Percentiles rank a stretch among this genome's conserved stretches.
Evolutionary conservation across 306 rosid species (phyloP).

Genomic region (Hippophae gyantsensis): DNA sequence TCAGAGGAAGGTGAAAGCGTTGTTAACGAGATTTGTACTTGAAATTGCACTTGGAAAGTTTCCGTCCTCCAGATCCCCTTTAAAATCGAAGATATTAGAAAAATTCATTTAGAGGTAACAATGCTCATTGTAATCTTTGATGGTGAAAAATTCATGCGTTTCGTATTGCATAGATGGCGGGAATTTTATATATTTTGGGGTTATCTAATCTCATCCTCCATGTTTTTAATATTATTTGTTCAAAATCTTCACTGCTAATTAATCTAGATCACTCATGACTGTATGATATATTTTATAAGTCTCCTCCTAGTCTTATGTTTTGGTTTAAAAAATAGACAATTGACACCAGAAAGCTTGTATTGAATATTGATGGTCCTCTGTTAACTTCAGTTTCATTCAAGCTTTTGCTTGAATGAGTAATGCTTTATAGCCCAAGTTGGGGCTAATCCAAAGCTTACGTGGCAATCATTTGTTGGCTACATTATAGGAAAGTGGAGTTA

Average conservation of each 20-base stretch:
- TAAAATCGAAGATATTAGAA: conserved; percentile 50
- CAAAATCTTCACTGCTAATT: conserved; percentile 33
- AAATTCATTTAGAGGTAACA: conserved; percentile 53
- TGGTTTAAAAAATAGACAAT: too few relatives aligned
- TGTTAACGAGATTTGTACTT: conserved; percentile 34
- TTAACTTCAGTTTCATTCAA: too few relatives aligned
- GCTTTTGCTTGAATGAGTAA: too few relatives aligned
- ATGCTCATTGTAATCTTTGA: conserved; percentile 50
- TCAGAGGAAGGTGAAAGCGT: conserved; percentile 48
- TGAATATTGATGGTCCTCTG: too few relatives aligned
- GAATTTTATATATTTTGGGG: conserved; percentile 25
- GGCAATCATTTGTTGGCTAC: too few relatives aligned
- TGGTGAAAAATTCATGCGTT: conserved; percentile 20
- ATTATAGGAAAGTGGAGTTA: too few relatives aligned
- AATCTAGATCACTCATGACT: background rate
- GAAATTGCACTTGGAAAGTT: conserved; percentile 50
- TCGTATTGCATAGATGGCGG: conserved; percentile 36
- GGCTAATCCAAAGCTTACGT: too few relatives aligned
- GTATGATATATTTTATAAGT: background rate
- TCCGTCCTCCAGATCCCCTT: conserved; percentile 53
- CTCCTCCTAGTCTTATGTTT: background rate
- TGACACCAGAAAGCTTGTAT: too few relatives aligned
- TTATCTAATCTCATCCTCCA: conserved; percentile 14
- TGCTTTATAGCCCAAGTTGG: too few relatives aligned
- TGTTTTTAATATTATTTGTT: conserved; percentile 39